These are phyloP conservation scores for Rubia occidens DNA, from an alignment of 305 asterid species.

Conservation along the genomic window DNA sequence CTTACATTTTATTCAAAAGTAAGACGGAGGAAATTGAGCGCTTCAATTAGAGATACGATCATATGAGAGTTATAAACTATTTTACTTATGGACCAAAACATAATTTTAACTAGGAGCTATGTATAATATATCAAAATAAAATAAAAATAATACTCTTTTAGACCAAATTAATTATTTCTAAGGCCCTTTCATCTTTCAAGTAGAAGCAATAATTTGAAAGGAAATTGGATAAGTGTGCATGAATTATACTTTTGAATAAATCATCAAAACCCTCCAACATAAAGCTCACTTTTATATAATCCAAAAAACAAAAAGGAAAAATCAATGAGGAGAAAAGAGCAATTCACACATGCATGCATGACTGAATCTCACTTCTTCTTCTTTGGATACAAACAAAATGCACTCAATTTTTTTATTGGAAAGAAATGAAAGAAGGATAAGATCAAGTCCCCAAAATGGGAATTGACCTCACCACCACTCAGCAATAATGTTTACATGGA, in stretches of 20 bases:
- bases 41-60: too few relatives aligned
- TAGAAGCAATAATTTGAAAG: not conserved
- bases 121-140: not conserved
- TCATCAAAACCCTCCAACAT: constrained; percentile 4
- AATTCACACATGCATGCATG: not conserved
- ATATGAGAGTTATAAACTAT: too few relatives aligned
- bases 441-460: constrained; percentile 8
- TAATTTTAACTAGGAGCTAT: too few relatives aligned
- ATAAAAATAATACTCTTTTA: not conserved
- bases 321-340: not conserved
- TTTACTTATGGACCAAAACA: not conserved
- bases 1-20: too few relatives aligned
- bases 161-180: not conserved
- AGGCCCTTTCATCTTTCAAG: too few relatives aligned
- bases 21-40: too few relatives aligned
- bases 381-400: constrained; percentile 1
- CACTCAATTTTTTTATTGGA: not conserved
- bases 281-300: not conserved
- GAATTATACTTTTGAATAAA: not conserved
- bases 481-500: not conserved
- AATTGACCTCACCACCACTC: constrained; percentile 34
- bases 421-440: constrained; percentile 4
- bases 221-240: not conserved
- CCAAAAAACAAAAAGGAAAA: not conserved
- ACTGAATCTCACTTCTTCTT: not conserved